Evolutionary conservation across 495 filamentous ascomycete genomes (phyloP).

Genomic region (Pseudomonodictys pantanalensis): DNA sequence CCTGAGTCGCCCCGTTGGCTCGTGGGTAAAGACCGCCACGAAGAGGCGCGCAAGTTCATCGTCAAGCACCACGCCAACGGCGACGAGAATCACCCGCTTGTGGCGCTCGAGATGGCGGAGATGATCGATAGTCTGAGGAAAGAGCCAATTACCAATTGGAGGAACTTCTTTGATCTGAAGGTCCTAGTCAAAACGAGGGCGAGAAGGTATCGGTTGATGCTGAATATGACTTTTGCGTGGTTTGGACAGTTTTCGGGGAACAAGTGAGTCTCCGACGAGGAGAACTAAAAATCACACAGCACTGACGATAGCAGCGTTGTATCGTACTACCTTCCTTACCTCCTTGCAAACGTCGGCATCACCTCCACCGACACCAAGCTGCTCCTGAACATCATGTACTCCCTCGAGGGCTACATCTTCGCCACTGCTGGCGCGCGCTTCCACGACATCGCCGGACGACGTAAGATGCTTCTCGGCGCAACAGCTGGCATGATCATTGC

Average conservation of each 20-base stretch:
- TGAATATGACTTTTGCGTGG: slow-evolving; percentile 27
- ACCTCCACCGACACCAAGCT: slow-evolving; percentile 14
- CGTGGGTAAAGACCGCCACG: slow-evolving; percentile 56
- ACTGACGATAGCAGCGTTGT: slow-evolving; percentile 18
- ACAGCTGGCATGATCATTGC: slow-evolving; percentile 22
- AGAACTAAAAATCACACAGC: not conserved
- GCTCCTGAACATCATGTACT: slow-evolving; percentile 32
- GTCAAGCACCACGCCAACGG: slow-evolving; percentile 63
- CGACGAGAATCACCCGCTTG: slow-evolving; percentile 39
- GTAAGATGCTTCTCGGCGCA: slow-evolving; percentile 31
- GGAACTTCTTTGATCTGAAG: slow-evolving; percentile 25
- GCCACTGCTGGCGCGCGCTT: slow-evolving; percentile 28
- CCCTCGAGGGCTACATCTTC: slow-evolving; percentile 25
- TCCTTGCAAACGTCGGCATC: slow-evolving; percentile 26
- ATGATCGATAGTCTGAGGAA: slow-evolving; percentile 21
- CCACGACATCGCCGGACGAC: slow-evolving; percentile 29
- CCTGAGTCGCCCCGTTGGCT: slow-evolving; percentile 64
- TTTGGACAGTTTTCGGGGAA: slow-evolving; percentile 32
- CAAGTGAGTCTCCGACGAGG: slow-evolving; percentile 7
- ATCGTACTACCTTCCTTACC: slow-evolving; percentile 28
- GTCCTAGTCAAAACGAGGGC: slow-evolving; percentile 20
- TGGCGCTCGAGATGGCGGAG: slow-evolving; percentile 30
- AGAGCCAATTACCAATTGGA: slow-evolving; percentile 23
- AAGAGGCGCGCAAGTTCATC: slow-evolving; percentile 58
- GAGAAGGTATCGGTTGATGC: slow-evolving; percentile 22